Base-by-base conservation (phyloP, 1,139 yeast genomes). In the Hyphopichia khmerensis region DNA sequence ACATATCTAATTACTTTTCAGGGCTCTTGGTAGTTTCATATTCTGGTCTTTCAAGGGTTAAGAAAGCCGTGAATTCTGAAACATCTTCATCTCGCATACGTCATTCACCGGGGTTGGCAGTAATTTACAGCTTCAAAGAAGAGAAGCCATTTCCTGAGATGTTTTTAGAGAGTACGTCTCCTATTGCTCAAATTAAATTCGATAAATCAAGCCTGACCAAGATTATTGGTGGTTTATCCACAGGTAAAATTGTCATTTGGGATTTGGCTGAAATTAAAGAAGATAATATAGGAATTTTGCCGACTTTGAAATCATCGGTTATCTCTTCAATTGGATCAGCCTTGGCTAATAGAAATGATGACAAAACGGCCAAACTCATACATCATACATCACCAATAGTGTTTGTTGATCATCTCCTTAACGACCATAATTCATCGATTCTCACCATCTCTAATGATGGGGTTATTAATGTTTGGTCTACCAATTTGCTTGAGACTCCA, bases 121-220 rank as follows among this genome's bases (percentile, higher is more conserved):
- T 56, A 48, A 61, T 63, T 42, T 70, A 58, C 56, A 63, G 52
- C 50, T 44, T 46, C 33, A 60, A 41, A 18, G 49, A 35, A 24
- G 32, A 44, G 1, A 45, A 42, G 13, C 43, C 55, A 4, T 50
- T 61, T 27, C 82, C 86, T 0, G 87, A 82, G 49, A 74, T 65
- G 52, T 68, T 71, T 33, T 69, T 82, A 39, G 63, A 67, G 16
- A 56, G 67, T 43, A 45, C 65, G 4, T 55, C 73, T 1, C 64
- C 81, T 0, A 73, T 79, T 10, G 67, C 80, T 7, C 66, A 66
- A 30, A 62, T 82, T n/a, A 53, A 52, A 35, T 67, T 72, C 40
- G 78, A 69, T 42, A 48, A 46, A 14, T 42, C 74, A 13, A 62
- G 57, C 29, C 52, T 59, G 3, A 46, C 52, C 23, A 60, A 64